Percentiles rank a stretch among this genome's conserved stretches.
phyloP scores from a whole-genome alignment of 2,329 filamentous ascomycete species.

The Cadophora luteo-olivacea region DNA sequence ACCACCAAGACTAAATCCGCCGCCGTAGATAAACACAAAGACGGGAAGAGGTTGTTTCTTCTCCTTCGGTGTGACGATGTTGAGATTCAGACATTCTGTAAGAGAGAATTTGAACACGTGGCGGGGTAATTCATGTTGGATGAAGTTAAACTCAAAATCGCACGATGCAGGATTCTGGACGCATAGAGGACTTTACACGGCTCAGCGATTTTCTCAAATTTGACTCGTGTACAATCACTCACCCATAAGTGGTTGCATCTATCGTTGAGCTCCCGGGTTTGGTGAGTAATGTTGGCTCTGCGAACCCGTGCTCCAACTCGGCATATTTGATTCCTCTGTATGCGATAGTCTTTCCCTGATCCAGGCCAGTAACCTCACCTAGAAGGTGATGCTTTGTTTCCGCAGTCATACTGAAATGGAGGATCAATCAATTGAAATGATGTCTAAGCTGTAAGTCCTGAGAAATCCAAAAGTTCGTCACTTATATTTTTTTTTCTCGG shows the following conservation, averaged over 20 bases:
- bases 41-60: neutral
- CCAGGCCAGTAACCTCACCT: neutral
- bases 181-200: neutral
- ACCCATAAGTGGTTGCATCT: slow-evolving; percentile 11
- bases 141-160: slow-evolving; percentile 4
- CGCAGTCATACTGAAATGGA: neutral
- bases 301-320: slow-evolving; percentile 6
- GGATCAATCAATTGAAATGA: too few relatives aligned
- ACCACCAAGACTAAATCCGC: neutral
- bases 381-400: neutral
- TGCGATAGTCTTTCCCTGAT: neutral
- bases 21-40: slow-evolving; percentile 11
- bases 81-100: slow-evolving; percentile 6
- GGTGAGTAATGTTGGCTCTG: slow-evolving; percentile 1
- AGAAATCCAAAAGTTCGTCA: too few relatives aligned
- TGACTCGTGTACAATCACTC: neutral
- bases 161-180: neutral
- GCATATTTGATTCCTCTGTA: slow-evolving; percentile 15
- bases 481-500: too few relatives aligned
- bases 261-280: neutral
- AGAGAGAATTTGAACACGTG: neutral
- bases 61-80: neutral
- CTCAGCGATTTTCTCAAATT: neutral
- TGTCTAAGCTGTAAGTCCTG: too few relatives aligned
- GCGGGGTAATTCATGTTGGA: neutral